phyloP scores from a whole-genome alignment of 83 land plant species.

The Diphasiastrum complanatum region DNA sequence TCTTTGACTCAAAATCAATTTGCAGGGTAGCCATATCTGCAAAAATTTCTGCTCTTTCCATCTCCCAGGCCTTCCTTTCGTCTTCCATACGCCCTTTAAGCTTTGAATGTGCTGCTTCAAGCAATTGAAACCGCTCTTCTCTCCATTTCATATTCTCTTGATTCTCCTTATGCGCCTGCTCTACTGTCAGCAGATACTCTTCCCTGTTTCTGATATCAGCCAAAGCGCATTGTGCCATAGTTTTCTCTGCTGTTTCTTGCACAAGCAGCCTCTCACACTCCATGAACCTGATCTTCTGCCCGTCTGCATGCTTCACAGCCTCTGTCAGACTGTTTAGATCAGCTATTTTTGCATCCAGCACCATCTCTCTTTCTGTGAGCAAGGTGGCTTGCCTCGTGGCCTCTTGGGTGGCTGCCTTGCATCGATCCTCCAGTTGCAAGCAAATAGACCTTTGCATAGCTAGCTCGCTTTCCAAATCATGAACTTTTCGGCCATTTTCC shows the following conservation, averaged over 20 bases:
- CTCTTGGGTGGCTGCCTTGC: constrained; percentile 31
- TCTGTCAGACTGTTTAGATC: not conserved
- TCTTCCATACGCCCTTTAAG: constrained; percentile 36
- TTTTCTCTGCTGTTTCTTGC: constrained; percentile 15
- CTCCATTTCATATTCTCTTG: constrained; percentile 63
- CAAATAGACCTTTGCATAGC: constrained; percentile 31
- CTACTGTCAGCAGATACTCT: constrained; percentile 33
- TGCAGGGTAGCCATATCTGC: constrained; percentile 33
- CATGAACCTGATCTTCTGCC: constrained; percentile 20
- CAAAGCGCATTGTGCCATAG: constrained; percentile 12
- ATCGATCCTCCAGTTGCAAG: constrained; percentile 33
- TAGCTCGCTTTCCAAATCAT: constrained; percentile 36
- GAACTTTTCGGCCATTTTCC: constrained; percentile 34
- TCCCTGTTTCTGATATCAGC: constrained; percentile 43
- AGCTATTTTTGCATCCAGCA: constrained; percentile 8
- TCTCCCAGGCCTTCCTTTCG: constrained; percentile 41
- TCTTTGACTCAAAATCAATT: constrained; percentile 36
- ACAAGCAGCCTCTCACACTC: constrained; percentile 14
- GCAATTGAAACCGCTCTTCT: constrained; percentile 61
- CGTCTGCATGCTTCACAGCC: constrained; percentile 5
- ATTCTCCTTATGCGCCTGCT: constrained; percentile 33
- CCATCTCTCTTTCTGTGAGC: constrained; percentile 9
- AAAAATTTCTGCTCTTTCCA: constrained; percentile 33
- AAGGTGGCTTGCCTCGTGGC: constrained; percentile 14
- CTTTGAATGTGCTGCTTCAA: constrained; percentile 61